These are phyloP conservation scores for Akanthomyces uredinophilus DNA, from an alignment of 2,329 filamentous ascomycete species.

Conservation along the genomic window DNA sequence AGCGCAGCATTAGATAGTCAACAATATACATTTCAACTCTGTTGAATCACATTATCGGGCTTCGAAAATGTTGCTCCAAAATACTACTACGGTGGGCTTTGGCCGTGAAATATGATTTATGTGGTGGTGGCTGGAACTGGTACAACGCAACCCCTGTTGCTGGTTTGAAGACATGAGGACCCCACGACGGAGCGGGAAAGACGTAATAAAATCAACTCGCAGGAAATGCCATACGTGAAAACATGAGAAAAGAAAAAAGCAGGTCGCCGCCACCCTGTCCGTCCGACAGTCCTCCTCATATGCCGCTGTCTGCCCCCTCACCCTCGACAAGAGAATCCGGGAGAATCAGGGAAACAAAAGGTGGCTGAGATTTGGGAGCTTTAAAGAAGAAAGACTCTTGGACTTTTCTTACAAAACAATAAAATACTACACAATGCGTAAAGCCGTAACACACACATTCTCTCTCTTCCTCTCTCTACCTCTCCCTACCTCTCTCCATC, in stretches of 20 bases:
- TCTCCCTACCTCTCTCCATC: not conserved
- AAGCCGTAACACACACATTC: not conserved
- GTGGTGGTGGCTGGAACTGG: not conserved
- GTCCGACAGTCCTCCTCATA: not conserved
- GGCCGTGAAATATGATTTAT: not conserved
- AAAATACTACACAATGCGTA: constrained; percentile 8
- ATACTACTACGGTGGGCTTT: no score
- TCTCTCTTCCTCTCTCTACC: not conserved
- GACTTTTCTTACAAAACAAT: not conserved
- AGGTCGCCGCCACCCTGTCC: not conserved
- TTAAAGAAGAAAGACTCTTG: not conserved
- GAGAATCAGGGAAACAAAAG: not conserved
- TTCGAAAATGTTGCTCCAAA: not conserved
- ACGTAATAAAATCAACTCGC: not conserved
- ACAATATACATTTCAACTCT: not conserved
- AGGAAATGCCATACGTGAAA: constrained; percentile 10
- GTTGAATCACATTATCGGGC: not conserved
- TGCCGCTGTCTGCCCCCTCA: not conserved
- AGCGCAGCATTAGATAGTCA: not conserved
- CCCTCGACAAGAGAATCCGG: not conserved
- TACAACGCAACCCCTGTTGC: not conserved
- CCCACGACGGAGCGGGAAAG: not conserved
- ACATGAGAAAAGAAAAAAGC: not conserved
- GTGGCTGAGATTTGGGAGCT: not conserved
- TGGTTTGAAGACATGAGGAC: not conserved